Evolutionary conservation across 2,329 filamentous ascomycete genomes (phyloP).

Genomic region (Nothopassalora personata): DNA sequence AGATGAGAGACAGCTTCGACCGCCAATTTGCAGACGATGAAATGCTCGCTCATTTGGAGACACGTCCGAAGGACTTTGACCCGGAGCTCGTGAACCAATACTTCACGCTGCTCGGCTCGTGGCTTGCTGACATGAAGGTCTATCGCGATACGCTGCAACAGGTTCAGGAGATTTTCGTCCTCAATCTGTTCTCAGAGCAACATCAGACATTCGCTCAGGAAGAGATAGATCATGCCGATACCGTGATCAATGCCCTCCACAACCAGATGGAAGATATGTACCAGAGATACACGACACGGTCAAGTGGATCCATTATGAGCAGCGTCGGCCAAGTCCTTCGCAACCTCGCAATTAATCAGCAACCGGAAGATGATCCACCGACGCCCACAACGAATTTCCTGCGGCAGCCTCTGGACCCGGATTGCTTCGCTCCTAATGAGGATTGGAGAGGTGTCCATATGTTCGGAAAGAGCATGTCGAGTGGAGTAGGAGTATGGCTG

Average conservation of each 20-base stretch:
- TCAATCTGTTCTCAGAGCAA: not conserved
- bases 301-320: not conserved
- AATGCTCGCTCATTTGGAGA: not conserved
- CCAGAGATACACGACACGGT: not conserved
- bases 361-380: not conserved
- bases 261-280: not conserved
- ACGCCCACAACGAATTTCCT: not conserved
- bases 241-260: not conserved
- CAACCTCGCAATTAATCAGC: not conserved
- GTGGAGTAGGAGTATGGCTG: not conserved
- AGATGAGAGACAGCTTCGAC: not conserved
- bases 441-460: not conserved
- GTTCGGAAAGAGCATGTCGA: not conserved
- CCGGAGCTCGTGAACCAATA: not conserved
- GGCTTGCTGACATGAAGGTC: not conserved
- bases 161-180: not conserved
- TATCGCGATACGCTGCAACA: not conserved
- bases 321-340: not conserved
- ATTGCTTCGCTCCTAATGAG: not conserved
- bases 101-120: not conserved
- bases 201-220: not conserved
- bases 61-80: not conserved
- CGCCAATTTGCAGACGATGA: not conserved
- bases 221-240: not conserved
- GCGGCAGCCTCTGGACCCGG: not conserved